Evolutionary conservation across 352 stramenopile species (phyloP).

Genomic region (Globisporangium ultimum): DNA sequence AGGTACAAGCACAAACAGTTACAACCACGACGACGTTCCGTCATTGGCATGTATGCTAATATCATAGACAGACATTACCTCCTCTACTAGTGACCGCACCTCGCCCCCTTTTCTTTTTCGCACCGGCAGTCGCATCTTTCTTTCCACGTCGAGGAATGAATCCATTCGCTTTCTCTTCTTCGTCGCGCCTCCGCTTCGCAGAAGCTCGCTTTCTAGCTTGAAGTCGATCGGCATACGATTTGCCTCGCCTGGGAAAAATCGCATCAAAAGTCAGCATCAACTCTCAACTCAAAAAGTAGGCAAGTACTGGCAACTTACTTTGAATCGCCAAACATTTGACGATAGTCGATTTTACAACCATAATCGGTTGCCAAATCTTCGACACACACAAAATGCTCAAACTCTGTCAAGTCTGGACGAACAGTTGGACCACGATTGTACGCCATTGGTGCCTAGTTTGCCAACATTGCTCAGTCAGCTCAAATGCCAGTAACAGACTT

Average conservation of each 20-base stretch:
- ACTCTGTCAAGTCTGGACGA: constrained; percentile 47
- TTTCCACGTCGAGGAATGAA: constrained; percentile 16
- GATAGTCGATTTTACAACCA: constrained; percentile 63
- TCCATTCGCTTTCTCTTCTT: constrained; percentile 8
- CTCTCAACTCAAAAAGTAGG: not conserved
- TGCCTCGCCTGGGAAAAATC: constrained; percentile 20
- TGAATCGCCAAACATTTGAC: constrained; percentile 66
- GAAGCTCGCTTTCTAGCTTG: constrained; percentile 43
- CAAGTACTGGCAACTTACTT: constrained; percentile 26
- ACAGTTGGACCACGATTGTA: constrained; percentile 20
- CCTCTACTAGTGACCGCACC: constrained; percentile 8
- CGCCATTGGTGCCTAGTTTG: constrained; percentile 5
- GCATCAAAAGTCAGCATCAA: not conserved
- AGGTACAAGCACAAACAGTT: not conserved
- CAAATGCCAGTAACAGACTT: not conserved
- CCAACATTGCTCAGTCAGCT: not conserved
- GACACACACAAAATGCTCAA: constrained; percentile 64
- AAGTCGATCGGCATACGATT: constrained; percentile 58
- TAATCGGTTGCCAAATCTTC: constrained; percentile 53
- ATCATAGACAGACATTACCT: not conserved
- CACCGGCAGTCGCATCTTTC: constrained; percentile 3
- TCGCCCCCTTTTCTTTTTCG: not conserved
- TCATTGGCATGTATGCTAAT: not conserved
- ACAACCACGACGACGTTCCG: no score
- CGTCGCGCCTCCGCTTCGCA: constrained; percentile 14